phyloP scores from a whole-genome alignment of 306 rosid genomes.

The Sicyos edulis region DNA sequence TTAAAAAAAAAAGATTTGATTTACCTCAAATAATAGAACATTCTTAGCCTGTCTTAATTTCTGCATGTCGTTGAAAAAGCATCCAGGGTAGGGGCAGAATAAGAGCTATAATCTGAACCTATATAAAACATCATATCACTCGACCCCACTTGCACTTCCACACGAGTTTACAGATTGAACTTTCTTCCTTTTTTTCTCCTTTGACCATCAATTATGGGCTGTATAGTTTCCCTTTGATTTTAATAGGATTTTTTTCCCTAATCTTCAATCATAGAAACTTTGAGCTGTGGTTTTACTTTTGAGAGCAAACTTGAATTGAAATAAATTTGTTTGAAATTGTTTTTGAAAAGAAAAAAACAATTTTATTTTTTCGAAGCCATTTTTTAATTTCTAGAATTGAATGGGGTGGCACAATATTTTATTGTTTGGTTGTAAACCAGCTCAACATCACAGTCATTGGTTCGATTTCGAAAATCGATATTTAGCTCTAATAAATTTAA shows the following conservation, averaged over 20 bases:
- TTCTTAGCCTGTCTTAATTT: background rate
- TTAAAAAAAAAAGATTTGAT: background rate
- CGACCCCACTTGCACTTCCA: constrained; percentile 10
- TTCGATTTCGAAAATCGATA: too few species aligned
- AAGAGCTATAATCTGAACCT: constrained; percentile 2
- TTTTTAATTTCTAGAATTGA: too few species aligned
- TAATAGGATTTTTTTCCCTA: background rate
- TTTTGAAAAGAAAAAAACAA: too few species aligned
- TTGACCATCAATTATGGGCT: constrained; percentile 2
- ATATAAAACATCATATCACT: background rate
- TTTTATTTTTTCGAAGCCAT: too few species aligned
- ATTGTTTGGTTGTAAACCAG: too few species aligned
- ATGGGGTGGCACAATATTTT: too few species aligned
- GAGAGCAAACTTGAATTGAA: background rate
- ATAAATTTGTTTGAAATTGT: too few species aligned
- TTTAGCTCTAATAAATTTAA: too few species aligned
- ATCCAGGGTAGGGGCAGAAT: background rate
- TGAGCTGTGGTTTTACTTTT: background rate
- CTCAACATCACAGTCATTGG: too few species aligned
- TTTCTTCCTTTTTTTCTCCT: background rate
- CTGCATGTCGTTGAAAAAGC: constrained; percentile 2
- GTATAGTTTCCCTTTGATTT: background rate
- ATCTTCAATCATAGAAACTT: background rate
- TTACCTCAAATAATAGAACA: constrained; percentile 5
- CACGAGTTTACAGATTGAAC: background rate